Conservation (phyloP, 2,329 filamentous ascomycete genomes). For the Nothophaeocryptopus gaeumannii region DNA sequence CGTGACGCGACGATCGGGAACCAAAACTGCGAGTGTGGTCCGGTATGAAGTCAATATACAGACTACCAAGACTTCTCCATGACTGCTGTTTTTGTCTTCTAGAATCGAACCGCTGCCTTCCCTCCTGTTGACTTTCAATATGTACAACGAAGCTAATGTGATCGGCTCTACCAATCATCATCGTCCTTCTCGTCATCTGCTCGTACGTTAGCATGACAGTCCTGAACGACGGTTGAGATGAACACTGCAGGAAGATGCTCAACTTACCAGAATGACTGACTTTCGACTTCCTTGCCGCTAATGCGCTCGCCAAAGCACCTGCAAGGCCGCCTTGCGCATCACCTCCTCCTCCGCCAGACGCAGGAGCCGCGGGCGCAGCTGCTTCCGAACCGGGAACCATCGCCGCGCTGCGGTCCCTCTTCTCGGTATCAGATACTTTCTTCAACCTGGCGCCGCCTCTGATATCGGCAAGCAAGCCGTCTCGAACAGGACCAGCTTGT, state of each 20-base stretch:
- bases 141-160: too few relatives aligned
- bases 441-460: slow-evolving; percentile 64
- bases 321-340: slow-evolving; percentile 50
- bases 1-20: too few relatives aligned
- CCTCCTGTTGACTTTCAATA: too few relatives aligned
- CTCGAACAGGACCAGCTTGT: slow-evolving; percentile 43
- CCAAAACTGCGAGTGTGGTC: too few relatives aligned
- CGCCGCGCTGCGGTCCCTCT: slow-evolving; percentile 68
- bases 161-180: slow-evolving; percentile 62
- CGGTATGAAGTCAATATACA: too few relatives aligned
- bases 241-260: slow-evolving; percentile 4
- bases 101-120: too few relatives aligned
- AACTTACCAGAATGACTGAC: slow-evolving; percentile 90
- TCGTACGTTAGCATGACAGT: not conserved
- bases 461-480: slow-evolving; percentile 68
- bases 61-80: too few relatives aligned
- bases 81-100: too few relatives aligned
- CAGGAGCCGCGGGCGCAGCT: slow-evolving; percentile 54
- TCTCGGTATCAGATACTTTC: slow-evolving; percentile 69
- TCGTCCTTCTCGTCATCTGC: slow-evolving; percentile 74
- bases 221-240: not conserved
- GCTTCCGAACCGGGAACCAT: slow-evolving; percentile 56
- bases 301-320: slow-evolving; percentile 68
- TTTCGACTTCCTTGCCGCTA: slow-evolving; percentile 86
- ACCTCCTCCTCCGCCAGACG: slow-evolving; percentile 46